Conservation (phyloP, 2,329 filamentous ascomycete species). For the Phialemonium atrogriseum region DNA sequence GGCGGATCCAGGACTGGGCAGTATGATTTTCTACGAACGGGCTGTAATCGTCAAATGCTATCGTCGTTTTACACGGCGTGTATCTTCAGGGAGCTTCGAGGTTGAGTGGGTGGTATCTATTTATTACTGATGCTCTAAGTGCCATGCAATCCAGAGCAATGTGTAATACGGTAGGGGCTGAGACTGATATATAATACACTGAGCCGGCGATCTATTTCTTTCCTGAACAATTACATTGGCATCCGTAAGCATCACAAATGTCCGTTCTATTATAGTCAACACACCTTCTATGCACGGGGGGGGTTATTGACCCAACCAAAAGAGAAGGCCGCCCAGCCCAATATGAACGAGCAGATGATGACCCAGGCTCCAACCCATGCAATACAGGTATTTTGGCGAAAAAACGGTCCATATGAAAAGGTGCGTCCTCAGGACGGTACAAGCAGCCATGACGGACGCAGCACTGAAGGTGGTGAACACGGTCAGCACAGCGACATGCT, state of each 20-base stretch:
- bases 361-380: slow-evolving; percentile 76
- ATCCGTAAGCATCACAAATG: no score
- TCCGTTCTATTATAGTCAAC: neutral
- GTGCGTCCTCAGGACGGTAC: slow-evolving; percentile 75
- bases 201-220: no score
- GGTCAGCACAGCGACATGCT: slow-evolving; percentile 58
- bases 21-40: neutral
- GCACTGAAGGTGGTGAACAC: slow-evolving; percentile 59
- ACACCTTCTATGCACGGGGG: slow-evolving; percentile 3
- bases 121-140: no score
- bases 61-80: no score
- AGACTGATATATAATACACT: no score
- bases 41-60: no score
- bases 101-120: no score
- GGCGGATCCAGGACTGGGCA: neutral
- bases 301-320: slow-evolving; percentile 35
- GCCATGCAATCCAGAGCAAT: no score
- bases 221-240: no score
- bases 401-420: slow-evolving; percentile 99
- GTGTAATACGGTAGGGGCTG: no score
- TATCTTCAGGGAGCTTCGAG: no score
- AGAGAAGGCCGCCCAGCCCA: slow-evolving; percentile 49
- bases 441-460: slow-evolving; percentile 78
- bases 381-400: slow-evolving; percentile 91
- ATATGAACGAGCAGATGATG: slow-evolving; percentile 74